Evolutionary conservation across 257 asterid species (phyloP).

Genomic region (Solanum pinnatisectum): DNA sequence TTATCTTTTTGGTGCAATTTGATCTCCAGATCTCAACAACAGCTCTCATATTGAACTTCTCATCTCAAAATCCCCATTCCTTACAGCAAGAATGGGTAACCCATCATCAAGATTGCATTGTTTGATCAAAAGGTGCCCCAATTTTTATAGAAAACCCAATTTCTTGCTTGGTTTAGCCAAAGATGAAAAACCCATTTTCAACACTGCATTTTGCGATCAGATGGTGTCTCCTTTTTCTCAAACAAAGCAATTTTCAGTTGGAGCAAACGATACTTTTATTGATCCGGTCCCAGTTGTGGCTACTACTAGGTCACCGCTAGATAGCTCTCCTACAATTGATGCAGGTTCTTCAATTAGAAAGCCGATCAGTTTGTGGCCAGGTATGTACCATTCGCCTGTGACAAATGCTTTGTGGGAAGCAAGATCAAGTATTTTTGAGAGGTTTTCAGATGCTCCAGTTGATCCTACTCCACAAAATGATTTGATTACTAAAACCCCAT

Average conservation of each 20-base stretch:
- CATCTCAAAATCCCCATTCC: constrained; percentile 25
- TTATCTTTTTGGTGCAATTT: neutral
- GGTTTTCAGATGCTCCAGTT: constrained; percentile 11
- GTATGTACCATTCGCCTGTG: constrained; percentile 86
- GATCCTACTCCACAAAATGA: constrained; percentile 34
- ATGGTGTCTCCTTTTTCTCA: constrained; percentile 10
- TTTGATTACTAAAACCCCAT: constrained; percentile 44
- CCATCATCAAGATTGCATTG: neutral
- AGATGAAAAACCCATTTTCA: neutral
- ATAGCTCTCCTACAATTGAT: constrained; percentile 38
- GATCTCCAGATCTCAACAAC: neutral
- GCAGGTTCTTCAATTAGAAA: constrained; percentile 82
- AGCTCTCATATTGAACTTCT: neutral
- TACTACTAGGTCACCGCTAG: constrained; percentile 15
- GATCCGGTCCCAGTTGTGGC: constrained; percentile 14
- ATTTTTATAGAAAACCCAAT: constrained; percentile 15
- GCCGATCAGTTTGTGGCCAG: constrained; percentile 85
- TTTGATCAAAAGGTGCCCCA: neutral
- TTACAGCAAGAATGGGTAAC: constrained; percentile 9
- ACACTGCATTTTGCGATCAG: neutral
- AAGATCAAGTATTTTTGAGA: constrained; percentile 54
- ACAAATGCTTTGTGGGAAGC: constrained; percentile 95
- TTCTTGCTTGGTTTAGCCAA: constrained; percentile 18
- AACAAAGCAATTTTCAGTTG: constrained; percentile 30
- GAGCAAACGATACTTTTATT: constrained; percentile 9